A percentile compares a stretch with the other conserved stretches of the same genome.
Evolutionary conservation across 768 basidiomycete genomes (phyloP).

Genomic region (Pisolithus marmoratus): DNA sequence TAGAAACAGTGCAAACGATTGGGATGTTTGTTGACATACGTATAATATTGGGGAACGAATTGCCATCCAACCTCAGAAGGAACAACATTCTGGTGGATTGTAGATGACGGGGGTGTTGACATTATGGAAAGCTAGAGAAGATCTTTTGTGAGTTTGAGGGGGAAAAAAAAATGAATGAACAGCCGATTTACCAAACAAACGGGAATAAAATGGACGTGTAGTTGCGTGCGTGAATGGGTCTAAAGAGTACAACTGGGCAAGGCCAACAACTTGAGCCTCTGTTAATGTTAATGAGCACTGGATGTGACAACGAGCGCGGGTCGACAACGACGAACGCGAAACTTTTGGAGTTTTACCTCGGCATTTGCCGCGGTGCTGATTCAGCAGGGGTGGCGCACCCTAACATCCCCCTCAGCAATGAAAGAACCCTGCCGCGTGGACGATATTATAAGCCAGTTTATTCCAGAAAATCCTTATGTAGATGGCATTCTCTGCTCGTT

Average conservation of each 20-base stretch:
- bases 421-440: too few relatives aligned
- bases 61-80: constrained; percentile 98
- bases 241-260: constrained; percentile 32
- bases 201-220: constrained; percentile 31
- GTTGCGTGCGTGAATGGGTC: constrained; percentile 31
- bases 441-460: too few relatives aligned
- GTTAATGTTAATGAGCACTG: constrained; percentile 2
- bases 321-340: constrained; percentile 14
- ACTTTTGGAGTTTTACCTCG: constrained; percentile 24
- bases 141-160: not conserved
- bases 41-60: constrained; percentile 99
- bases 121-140: constrained; percentile 28
- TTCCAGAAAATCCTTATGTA: too few relatives aligned
- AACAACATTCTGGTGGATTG: constrained; percentile 59
- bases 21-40: constrained; percentile 97
- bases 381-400: constrained; percentile 16
- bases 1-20: constrained; percentile 98
- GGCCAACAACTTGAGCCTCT: constrained; percentile 16
- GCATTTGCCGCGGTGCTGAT: constrained; percentile 27
- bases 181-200: constrained; percentile 18
- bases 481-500: not conserved
- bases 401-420: not conserved
- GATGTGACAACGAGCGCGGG: constrained; percentile 20
- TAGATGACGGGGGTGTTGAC: constrained; percentile 34
- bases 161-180: constrained; percentile 2